Evolutionary conservation across 164 flowering plant species (phyloP).

Genomic region (Vitis rupestris): DNA sequence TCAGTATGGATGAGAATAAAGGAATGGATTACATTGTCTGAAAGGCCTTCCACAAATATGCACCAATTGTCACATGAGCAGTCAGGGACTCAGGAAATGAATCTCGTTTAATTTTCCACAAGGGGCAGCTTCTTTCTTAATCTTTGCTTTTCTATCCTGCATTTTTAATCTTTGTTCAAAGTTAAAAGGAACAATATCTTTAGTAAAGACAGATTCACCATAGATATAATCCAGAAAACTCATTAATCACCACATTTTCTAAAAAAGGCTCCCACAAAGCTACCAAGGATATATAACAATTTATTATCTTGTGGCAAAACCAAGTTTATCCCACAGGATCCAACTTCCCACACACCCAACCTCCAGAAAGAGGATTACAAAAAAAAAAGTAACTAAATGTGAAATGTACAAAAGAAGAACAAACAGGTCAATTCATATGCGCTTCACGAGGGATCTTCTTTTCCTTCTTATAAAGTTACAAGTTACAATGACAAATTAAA

Average conservation of each 20-base stretch:
- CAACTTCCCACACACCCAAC: not conserved
- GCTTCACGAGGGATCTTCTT: not conserved
- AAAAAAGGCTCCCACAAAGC: not conserved
- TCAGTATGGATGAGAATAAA: not conserved
- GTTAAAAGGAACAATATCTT: not conserved
- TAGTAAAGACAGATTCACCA: not conserved
- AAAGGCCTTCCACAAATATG: not conserved
- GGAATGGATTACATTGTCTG: not conserved
- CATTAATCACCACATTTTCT: not conserved
- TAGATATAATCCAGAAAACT: not conserved
- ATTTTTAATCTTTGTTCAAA: no score
- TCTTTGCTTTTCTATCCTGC: not conserved
- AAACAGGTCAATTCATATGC: no score
- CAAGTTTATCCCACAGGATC: not conserved
- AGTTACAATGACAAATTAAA: not conserved
- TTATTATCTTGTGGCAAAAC: not conserved
- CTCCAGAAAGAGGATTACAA: not conserved
- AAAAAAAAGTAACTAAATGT: not conserved
- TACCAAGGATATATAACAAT: not conserved
- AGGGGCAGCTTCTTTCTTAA: not conserved
- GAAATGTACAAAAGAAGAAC: no score
- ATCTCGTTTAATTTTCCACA: no score
- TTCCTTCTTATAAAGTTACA: not conserved
- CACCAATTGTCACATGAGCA: not conserved
- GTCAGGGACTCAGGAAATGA: not conserved